Base-by-base conservation (phyloP, 2,329 filamentous ascomycete species). In the Phialophora chinensis region DNA sequence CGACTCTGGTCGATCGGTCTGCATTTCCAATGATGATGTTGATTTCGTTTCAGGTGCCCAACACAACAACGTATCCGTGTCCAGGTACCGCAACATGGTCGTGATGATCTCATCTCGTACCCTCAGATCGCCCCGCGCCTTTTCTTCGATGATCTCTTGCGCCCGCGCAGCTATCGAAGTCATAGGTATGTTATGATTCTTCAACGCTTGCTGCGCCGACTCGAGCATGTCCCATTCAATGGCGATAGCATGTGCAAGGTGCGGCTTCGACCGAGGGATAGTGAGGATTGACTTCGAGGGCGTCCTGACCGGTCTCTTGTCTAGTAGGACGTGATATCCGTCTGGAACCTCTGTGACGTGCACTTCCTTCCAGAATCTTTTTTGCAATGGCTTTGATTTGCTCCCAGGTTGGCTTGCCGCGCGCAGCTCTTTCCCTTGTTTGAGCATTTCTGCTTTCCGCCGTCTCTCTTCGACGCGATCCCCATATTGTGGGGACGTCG, bases 11-110 rank as follows among this genome's bases (percentile, higher is more conserved):
- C 77, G 74, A 58, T 85, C 80, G 33, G 81, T 77, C 49, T 87
- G 79, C 42, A 82, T 79, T 42, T 77, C 77, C 44, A 78, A 74
- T 23, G 74, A 73, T 1, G 84, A 81, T 1, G 83, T 82, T 49
- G 87, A 84, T 75, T 85, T 79, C 66, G 81, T 72, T 73, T 83
- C 84, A 0, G 89, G 89, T 20, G 87, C 92, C 91, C 93, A 97
- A 85, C 94, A 98, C 1, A 99, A 87, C 42, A 98, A 81, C 0
- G 92, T 93, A 79, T 99, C 95, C 0, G 95, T 98, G 73, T 93
- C 89, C 29, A 99, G 85, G 78, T 98, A 98, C 55, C 90, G 87
- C 84, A 98, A 86, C 60, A 95, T 80, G 69, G 87, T 89, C 20
- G 81, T 83, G 17, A 90, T 81, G 55, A 97, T 88, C 49, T 85